Conservation (phyloP, 257 asterid species). For the Jacaranda mimosifolia region DNA sequence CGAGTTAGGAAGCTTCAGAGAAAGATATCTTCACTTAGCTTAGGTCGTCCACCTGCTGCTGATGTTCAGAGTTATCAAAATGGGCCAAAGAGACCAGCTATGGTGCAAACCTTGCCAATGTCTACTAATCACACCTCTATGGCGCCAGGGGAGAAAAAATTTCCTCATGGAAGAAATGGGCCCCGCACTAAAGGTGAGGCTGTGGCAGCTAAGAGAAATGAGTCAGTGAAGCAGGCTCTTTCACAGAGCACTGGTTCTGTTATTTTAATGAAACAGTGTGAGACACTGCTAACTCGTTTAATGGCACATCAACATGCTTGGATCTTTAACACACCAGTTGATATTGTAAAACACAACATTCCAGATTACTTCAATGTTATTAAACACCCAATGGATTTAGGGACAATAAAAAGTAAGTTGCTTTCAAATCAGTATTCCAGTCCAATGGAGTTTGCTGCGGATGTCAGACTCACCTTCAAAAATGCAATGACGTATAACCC, state of each 20-base stretch:
- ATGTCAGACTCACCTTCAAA: constrained; percentile 77
- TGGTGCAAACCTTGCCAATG: constrained; percentile 45
- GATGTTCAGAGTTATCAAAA: constrained; percentile 53
- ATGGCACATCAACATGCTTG: constrained; percentile 65
- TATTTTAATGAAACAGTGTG: constrained; percentile 76
- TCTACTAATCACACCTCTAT: constrained; percentile 41
- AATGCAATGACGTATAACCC: constrained; percentile 88
- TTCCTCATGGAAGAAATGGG: constrained; percentile 60
- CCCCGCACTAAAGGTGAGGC: constrained; percentile 64
- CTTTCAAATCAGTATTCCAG: constrained; percentile 60
- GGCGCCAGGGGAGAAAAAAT: constrained; percentile 58
- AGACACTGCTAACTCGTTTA: constrained; percentile 56
- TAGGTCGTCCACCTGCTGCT: constrained; percentile 46
- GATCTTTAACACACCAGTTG: constrained; percentile 85
- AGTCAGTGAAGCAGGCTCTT: constrained; percentile 45
- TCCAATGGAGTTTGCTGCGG: constrained; percentile 74
- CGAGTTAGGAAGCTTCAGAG: constrained; percentile 67
- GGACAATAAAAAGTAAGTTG: constrained; percentile 72
- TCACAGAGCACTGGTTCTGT: constrained; percentile 50
- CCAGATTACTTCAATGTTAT: constrained; percentile 79
- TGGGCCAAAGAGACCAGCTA: constrained; percentile 59
- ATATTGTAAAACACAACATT: constrained; percentile 62
- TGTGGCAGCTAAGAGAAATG: constrained; percentile 46
- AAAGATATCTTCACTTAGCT: constrained; percentile 53
- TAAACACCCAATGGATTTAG: constrained; percentile 95